Percentiles rank a stretch among this genome's conserved stretches.
phyloP scores from a whole-genome alignment of 345 rosid genomes.

The Hibiscus tridactylites region DNA sequence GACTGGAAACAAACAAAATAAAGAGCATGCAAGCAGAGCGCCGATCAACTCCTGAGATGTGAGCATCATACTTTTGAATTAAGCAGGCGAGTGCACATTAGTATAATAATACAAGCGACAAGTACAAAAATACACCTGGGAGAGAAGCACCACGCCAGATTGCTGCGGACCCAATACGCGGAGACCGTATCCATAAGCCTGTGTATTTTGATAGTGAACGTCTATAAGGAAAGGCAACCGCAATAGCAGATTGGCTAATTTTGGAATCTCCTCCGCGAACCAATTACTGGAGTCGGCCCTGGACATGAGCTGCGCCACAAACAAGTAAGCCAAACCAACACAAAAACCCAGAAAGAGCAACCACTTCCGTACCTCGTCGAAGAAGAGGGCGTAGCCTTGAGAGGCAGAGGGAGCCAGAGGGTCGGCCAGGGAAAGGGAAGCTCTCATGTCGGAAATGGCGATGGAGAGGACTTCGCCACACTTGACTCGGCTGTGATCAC shows the following conservation, averaged over 20 bases:
- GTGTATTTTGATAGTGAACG: slow-evolving; percentile 51
- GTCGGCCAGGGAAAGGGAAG: slow-evolving; percentile 32
- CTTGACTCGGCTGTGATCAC: slow-evolving; percentile 44
- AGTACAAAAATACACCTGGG: slow-evolving; percentile 42
- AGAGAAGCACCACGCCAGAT: slow-evolving; percentile 68
- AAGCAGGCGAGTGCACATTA: background rate
- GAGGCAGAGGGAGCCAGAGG: slow-evolving; percentile 38
- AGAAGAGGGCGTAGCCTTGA: slow-evolving; percentile 55
- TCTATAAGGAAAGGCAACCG: slow-evolving; percentile 57
- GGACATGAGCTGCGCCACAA: slow-evolving; percentile 36
- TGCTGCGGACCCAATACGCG: slow-evolving; percentile 55
- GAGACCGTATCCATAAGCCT: slow-evolving; percentile 33
- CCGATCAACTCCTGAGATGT: slow-evolving; percentile 70
- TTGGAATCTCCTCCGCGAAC: slow-evolving; percentile 59
- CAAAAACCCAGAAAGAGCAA: background rate
- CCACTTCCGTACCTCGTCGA: slow-evolving; percentile 43
- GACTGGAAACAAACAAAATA: slow-evolving; percentile 79
- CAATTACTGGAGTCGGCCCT: slow-evolving; percentile 46
- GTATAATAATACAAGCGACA: background rate
- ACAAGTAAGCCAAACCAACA: background rate
- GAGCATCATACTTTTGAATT: background rate
- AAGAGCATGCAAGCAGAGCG: slow-evolving; percentile 75
- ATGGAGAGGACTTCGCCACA: slow-evolving; percentile 54
- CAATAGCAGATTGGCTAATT: slow-evolving; percentile 55
- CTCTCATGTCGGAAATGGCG: slow-evolving; percentile 49